Conservation (phyloP, 1,284 basidiomycete genomes). For the Trametes versicolor region DNA sequence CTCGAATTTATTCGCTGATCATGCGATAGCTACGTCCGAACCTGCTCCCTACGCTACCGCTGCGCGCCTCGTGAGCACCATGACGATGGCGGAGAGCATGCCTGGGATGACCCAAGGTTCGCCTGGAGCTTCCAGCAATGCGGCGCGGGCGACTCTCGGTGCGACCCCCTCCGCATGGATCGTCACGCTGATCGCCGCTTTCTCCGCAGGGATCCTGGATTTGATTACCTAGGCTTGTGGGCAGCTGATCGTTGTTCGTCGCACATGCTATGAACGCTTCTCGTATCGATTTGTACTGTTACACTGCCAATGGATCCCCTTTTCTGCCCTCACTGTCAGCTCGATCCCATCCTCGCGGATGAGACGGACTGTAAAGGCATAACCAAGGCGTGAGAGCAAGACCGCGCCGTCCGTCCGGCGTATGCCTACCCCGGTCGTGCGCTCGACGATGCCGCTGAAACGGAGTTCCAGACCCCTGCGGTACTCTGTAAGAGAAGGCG, state of each 20-base stretch:
- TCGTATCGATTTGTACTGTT: too few relatives aligned
- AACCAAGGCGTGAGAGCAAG: too few relatives aligned
- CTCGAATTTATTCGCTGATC: too few relatives aligned
- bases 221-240: not conserved
- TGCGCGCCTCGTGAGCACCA: constrained; percentile 26
- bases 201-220: constrained; percentile 16
- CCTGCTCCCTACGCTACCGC: constrained; percentile 40
- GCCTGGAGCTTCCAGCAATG: constrained; percentile 16
- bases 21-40: constrained; percentile 40
- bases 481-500: too few relatives aligned
- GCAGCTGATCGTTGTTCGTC: not conserved
- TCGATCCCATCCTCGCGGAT: too few relatives aligned
- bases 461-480: too few relatives aligned
- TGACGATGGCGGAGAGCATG: constrained; percentile 30
- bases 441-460: too few relatives aligned
- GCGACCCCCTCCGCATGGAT: constrained; percentile 12
- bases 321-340: too few relatives aligned
- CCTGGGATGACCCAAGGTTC: constrained; percentile 26
- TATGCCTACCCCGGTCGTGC: too few relatives aligned
- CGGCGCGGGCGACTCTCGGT: constrained; percentile 11
- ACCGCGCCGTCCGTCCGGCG: too few relatives aligned
- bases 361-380: too few relatives aligned
- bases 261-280: not conserved
- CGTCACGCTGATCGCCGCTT: constrained; percentile 16
- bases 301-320: too few relatives aligned